Evolutionary conservation across 2,329 filamentous ascomycete genomes (phyloP).

Genomic region (Ampelomyces quisqualis): DNA sequence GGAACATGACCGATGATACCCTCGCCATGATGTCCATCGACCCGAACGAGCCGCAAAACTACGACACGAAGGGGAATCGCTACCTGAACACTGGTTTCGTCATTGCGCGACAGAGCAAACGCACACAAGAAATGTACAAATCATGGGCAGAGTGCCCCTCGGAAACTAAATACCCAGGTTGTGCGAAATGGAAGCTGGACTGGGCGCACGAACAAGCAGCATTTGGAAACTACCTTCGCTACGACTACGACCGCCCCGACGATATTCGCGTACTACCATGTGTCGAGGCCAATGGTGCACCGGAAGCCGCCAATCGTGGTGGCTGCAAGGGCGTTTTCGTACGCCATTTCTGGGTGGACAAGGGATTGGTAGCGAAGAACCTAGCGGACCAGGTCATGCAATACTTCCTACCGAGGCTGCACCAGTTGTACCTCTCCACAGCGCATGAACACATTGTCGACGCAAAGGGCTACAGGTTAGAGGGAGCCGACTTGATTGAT

Average conservation of each 20-base stretch:
- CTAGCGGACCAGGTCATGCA: constrained; percentile 42
- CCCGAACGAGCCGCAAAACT: constrained; percentile 46
- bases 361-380: constrained; percentile 34
- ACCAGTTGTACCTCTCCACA: constrained; percentile 34
- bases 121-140: constrained; percentile 43
- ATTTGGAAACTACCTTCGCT: constrained; percentile 44
- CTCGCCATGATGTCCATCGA: constrained; percentile 52
- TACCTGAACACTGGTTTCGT: constrained; percentile 51
- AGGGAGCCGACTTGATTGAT: constrained; percentile 37
- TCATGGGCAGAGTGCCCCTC: constrained; percentile 44
- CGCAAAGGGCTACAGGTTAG: constrained; percentile 37
- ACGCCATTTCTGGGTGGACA: constrained; percentile 44
- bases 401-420: constrained; percentile 39
- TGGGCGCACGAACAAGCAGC: constrained; percentile 45
- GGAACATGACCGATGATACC: constrained; percentile 50
- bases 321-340: constrained; percentile 44
- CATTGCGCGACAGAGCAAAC: constrained; percentile 45
- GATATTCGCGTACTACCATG: constrained; percentile 43
- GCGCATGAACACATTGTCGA: constrained; percentile 36
- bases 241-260: constrained; percentile 41
- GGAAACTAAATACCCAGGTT: constrained; percentile 38
- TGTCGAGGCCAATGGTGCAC: constrained; percentile 43
- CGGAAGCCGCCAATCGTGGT: constrained; percentile 36
- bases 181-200: constrained; percentile 38
- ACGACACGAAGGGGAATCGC: constrained; percentile 44